Evolutionary conservation across 768 basidiomycete species (phyloP).

Genomic region (Psilocybe azurescens): DNA sequence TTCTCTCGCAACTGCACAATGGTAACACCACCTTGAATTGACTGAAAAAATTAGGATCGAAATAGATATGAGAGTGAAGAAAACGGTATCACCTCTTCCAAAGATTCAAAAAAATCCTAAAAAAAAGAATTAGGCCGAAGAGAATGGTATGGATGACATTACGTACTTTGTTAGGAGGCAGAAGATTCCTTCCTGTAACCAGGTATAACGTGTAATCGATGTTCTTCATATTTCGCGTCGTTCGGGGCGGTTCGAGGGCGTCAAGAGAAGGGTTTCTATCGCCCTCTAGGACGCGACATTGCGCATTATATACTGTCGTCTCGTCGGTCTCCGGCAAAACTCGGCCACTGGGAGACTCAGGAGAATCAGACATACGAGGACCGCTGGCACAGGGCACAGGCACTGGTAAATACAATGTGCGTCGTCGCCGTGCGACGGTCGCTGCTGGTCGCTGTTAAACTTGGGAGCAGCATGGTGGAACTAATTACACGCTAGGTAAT

Average conservation of each 20-base stretch:
- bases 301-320: not conserved
- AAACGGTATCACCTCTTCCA: conserved; percentile 65
- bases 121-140: conserved; percentile 13
- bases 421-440: not conserved
- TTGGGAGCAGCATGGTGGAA: not conserved
- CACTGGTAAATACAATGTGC: not conserved
- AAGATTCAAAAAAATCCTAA: conserved; percentile 70
- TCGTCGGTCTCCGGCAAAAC: not conserved
- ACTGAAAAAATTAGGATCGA: conserved; percentile 42
- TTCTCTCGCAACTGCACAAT: conserved; percentile 93
- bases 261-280: not conserved
- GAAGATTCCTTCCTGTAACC: conserved; percentile 80
- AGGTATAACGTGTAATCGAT: conserved; percentile 82
- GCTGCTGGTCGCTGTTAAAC: not conserved
- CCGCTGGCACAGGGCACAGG: not conserved
- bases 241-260: not conserved
- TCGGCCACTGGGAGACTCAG: not conserved
- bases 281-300: not conserved
- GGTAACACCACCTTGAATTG: conserved; percentile 87
- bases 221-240: conserved; percentile 8
- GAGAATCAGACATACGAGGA: not conserved
- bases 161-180: conserved; percentile 77
- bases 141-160: not conserved
- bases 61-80: not conserved
- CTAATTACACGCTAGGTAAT: not conserved